Base-by-base conservation (phyloP, 495 filamentous ascomycete genomes). In the Aspergillus campestris region DNA sequence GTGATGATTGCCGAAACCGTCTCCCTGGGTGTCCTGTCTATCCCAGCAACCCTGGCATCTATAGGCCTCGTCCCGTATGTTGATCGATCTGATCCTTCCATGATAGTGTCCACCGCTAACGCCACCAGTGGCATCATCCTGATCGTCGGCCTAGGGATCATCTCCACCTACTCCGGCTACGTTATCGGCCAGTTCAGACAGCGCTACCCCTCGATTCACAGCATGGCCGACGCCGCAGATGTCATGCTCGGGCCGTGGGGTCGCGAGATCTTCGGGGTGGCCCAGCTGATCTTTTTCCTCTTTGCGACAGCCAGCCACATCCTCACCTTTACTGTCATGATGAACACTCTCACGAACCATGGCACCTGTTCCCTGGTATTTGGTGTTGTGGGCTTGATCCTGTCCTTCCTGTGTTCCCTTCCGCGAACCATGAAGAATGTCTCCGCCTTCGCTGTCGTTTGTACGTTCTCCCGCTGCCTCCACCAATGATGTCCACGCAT, bases 241-340 rank as follows among this genome's bases (percentile, higher is more conserved):
- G 64, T 91, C 44, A 68, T 89, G 35, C 70, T 81, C 57, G 84
- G 83, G 5, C 64, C 53, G 4, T 61, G 77, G 29, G 83, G 84
- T 0, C 78, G 80, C 35, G 77, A 82, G 46, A 48, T 89, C 14
- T 69, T 83, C 47, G 79, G 78, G 6, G 60, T 64, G 35, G 80
- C 77, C 49, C 82, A 84, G 50, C 62, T 78, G 8, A 48, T 86
- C 37, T 81, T 87, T 59, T 73, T 87, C 30, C 60, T 84, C 33
- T 87, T 90, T 66, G 78, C 85, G 46, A 82, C 84, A 66, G 85
- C 75, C 13, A 83, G 80, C 11, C 86, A 90, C 53, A 72, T 87
- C 0, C 73, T 82, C 50, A 81, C 88, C 52, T 65, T 86, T 36
- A 64, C 68, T 31, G 83, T 87, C 29, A 82, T 88, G 48, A 71